A percentile compares a stretch with the other conserved stretches of the same genome.
Evolutionary conservation across 768 basidiomycete genomes (phyloP).

Genomic region (Panaeolus cyanescens): DNA sequence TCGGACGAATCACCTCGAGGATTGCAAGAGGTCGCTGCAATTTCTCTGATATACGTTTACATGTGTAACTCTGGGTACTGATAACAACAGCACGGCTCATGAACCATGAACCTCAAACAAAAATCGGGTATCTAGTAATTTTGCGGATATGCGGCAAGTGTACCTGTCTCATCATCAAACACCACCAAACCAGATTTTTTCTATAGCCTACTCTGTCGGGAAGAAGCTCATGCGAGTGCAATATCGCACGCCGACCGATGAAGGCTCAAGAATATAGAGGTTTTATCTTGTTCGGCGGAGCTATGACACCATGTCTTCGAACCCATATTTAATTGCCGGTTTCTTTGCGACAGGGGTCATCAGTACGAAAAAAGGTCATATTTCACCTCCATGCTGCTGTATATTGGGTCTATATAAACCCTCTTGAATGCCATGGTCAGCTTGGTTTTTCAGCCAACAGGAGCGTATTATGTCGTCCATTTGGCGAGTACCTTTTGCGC

Average conservation of each 20-base stretch:
- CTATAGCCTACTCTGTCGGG: conserved; percentile 10
- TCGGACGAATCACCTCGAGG: too few relatives aligned
- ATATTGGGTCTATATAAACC: background rate
- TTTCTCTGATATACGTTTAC: too few relatives aligned
- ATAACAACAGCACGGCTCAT: background rate
- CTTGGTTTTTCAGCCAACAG: background rate
- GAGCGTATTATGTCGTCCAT: conserved; percentile 24
- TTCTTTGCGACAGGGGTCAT: background rate
- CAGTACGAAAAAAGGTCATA: background rate
- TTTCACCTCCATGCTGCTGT: background rate
- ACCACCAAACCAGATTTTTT: background rate
- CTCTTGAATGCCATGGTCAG: background rate
- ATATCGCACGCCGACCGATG: conserved; percentile 1
- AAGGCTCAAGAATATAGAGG: background rate
- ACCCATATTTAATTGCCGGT: background rate
- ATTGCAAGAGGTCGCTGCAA: background rate
- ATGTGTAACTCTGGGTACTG: too few relatives aligned
- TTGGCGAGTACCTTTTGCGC: conserved; percentile 43
- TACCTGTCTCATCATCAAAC: background rate
- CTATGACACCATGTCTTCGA: background rate
- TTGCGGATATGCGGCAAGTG: conserved; percentile 19
- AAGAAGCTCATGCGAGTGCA: conserved; percentile 6
- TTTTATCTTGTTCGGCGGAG: background rate
- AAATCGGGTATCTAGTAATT: conserved; percentile 1
- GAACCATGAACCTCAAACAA: background rate